Evolutionary conservation across 2,329 filamentous ascomycete species (phyloP).

Genomic region (Neocatenulostroma microsporum): DNA sequence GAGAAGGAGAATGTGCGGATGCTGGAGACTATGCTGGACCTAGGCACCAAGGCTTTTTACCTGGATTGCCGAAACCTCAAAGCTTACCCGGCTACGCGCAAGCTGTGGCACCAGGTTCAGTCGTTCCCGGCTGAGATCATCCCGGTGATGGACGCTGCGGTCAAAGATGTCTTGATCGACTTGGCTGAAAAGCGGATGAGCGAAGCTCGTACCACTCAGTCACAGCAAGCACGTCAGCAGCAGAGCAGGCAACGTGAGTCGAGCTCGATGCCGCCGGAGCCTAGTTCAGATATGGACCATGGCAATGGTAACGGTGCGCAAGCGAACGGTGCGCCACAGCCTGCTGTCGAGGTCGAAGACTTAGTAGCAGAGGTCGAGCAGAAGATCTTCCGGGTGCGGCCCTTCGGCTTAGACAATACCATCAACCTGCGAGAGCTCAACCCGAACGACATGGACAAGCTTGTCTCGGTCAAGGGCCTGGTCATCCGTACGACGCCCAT

Average conservation of each 20-base stretch:
- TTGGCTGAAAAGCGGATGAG: conserved; percentile 73
- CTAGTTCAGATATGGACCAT: conserved; percentile 63
- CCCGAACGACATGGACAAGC: conserved; percentile 90
- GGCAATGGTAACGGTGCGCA: conserved; percentile 24
- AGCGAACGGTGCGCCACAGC: conserved; percentile 5
- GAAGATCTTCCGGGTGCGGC: conserved; percentile 75
- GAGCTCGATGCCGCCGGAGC: conserved; percentile 69
- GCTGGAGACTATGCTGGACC: conserved; percentile 81
- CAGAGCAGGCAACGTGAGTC: conserved; percentile 31
- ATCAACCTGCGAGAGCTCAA: conserved; percentile 93
- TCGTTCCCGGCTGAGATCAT: conserved; percentile 95
- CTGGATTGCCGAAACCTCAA: conserved; percentile 84
- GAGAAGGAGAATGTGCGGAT: conserved; percentile 77
- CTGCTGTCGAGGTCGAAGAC: conserved; percentile 48
- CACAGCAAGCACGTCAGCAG: conserved; percentile 18
- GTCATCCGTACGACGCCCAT: conserved; percentile 94
- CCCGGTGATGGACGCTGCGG: conserved; percentile 87
- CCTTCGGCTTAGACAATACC: conserved; percentile 77
- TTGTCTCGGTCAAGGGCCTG: conserved; percentile 89
- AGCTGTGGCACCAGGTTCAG: conserved; percentile 91
- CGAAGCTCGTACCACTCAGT: conserved; percentile 43
- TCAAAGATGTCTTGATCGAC: conserved; percentile 90
- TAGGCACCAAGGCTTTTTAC: conserved; percentile 81
- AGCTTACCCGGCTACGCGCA: conserved; percentile 82
- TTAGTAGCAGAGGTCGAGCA: conserved; percentile 67